Conservation (phyloP, 1,139 yeast genomes). For the Arxiozyma bovina region DNA sequence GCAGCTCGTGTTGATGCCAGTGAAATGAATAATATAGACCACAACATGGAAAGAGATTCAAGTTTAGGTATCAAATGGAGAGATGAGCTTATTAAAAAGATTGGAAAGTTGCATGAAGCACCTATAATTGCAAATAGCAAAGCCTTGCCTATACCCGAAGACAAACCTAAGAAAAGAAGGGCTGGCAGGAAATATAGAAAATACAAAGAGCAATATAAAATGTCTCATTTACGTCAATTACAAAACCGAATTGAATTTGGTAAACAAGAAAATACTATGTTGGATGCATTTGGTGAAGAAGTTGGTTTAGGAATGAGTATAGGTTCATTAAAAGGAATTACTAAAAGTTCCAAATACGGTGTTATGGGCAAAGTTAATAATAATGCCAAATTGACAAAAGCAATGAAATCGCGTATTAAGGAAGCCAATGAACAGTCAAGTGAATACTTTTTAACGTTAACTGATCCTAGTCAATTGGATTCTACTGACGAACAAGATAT, state of each 20-base stretch:
- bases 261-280: slow-evolving; percentile 51
- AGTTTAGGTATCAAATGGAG: slow-evolving; percentile 50
- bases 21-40: slow-evolving; percentile 16
- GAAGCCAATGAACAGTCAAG: slow-evolving; percentile 19
- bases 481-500: background rate
- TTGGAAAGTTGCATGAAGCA: slow-evolving; percentile 68
- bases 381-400: slow-evolving; percentile 46
- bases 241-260: slow-evolving; percentile 85
- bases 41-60: slow-evolving; percentile 39
- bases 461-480: background rate
- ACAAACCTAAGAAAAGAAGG: slow-evolving; percentile 67
- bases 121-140: slow-evolving; percentile 62
- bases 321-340: slow-evolving; percentile 14
- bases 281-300: slow-evolving; percentile 68
- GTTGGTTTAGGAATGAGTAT: slow-evolving; percentile 70
- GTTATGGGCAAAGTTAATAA: slow-evolving; percentile 34
- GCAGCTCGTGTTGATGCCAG: slow-evolving; percentile 72
- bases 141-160: slow-evolving; percentile 79
- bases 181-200: slow-evolving; percentile 80
- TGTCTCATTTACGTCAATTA: slow-evolving; percentile 74
- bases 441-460: slow-evolving; percentile 8
- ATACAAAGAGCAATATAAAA: slow-evolving; percentile 68
- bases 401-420: slow-evolving; percentile 41
- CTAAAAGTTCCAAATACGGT: background rate
- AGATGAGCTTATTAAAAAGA: slow-evolving; percentile 49